Evolutionary conservation across 1,284 basidiomycete species (phyloP).

Genomic region (Moesziomyces sp.): DNA sequence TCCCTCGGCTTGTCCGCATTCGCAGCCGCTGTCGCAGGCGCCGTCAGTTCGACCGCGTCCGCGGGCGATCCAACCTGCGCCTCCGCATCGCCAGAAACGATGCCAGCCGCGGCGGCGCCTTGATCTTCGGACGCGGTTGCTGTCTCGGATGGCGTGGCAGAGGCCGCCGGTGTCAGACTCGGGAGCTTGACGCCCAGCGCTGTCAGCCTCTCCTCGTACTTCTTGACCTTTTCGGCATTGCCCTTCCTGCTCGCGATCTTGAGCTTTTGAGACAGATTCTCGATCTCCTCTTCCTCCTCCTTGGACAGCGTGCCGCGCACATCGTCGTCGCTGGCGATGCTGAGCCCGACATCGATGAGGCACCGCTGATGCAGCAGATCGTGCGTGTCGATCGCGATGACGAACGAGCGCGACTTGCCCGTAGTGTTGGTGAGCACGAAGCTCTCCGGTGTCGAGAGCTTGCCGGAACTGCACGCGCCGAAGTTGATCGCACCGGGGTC

Average conservation of each 20-base stretch:
- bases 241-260: slow-evolving; percentile 71
- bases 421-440: slow-evolving; percentile 70
- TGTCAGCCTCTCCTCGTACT: slow-evolving; percentile 70
- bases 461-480: slow-evolving; percentile 59
- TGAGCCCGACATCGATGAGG: slow-evolving; percentile 42
- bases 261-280: slow-evolving; percentile 71
- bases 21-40: background rate
- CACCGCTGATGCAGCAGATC: slow-evolving; percentile 48
- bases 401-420: slow-evolving; percentile 69
- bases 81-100: slow-evolving; percentile 1
- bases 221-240: slow-evolving; percentile 71
- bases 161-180: slow-evolving; percentile 9
- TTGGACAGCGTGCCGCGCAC: slow-evolving; percentile 69
- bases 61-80: too few species aligned
- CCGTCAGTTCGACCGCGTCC: background rate
- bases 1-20: slow-evolving; percentile 24
- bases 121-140: background rate
- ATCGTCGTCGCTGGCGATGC: slow-evolving; percentile 59
- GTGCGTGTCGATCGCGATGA: slow-evolving; percentile 66
- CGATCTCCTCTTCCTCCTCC: slow-evolving; percentile 71
- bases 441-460: slow-evolving; percentile 58
- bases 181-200: slow-evolving; percentile 69
- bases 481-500: slow-evolving; percentile 68
- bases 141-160: slow-evolving; percentile 1
- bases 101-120: slow-evolving; percentile 2